Evolutionary conservation across 768 basidiomycete genomes (phyloP), one percentile per base, ranked within the genome.

Genomic region (Tylopilus sp.): DNA sequence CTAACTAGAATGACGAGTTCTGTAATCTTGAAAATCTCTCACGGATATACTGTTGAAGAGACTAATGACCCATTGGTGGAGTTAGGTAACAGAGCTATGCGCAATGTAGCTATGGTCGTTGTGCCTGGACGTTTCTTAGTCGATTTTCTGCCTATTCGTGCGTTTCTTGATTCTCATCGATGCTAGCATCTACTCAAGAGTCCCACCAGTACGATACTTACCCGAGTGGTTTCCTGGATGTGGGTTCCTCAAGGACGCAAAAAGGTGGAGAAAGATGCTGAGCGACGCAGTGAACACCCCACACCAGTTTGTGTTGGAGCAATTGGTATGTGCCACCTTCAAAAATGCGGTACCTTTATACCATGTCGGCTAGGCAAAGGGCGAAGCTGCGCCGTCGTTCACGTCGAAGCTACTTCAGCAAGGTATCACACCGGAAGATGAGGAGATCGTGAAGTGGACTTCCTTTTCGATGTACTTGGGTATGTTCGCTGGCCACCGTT

Each of bases 11-110:
- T 34, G 42, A 16, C 50, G 0, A 19, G 42, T 11, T 65, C 72
- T 13, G 63, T 66, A 8, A 72, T 76, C 50, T 54, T 69, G 54
- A 63, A 57, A 14, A 58, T 70, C 17, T 70, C 71, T 1, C 69
- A 76, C 42, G 76, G 75, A 2, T 61, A 74, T 26, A 56, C 65
- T 8, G 67, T 72, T 16, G 33, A 62, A 43, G 56, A 63, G 4
- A 54, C 61, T 6, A 47, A 67, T 19, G 75, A 76, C 55, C 72
- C 69, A 0, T 68, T 70, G 47, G 60, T 73, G 19, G 45, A 63
- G 41, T 43, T 63, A 24, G 66, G 65, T 9, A 63, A 73, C 45
- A 52, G 53, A 14, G 64, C 62, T 1, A 53, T 63, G 26, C 53
- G 50, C 1, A 50, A 55, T 19, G 45, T 71, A 4, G 22, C 63